Evolutionary conservation across 345 rosid species (phyloP).

Genomic region (Kandelia obovata): DNA sequence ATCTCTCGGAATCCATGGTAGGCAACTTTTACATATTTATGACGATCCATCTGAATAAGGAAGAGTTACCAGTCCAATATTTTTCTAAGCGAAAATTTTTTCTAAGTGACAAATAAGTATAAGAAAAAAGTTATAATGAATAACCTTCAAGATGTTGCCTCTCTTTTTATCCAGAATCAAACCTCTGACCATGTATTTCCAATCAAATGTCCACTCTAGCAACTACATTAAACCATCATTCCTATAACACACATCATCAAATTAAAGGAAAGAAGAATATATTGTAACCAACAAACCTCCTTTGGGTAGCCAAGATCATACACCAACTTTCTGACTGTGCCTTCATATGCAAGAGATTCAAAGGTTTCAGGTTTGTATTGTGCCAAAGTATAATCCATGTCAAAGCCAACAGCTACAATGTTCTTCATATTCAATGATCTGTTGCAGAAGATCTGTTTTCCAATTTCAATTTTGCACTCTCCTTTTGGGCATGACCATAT

Average conservation of each 20-base stretch:
- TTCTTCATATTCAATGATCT: conserved; percentile 93
- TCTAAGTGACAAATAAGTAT: no score
- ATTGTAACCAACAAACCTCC: conserved; percentile 54
- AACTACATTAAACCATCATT: conserved; percentile 43
- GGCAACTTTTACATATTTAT: conserved; percentile 94
- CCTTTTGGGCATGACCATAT: conserved; percentile 75
- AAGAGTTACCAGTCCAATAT: conserved; percentile 15
- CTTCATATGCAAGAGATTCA: conserved; percentile 88
- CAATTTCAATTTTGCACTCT: conserved; percentile 48
- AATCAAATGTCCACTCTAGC: conserved; percentile 79
- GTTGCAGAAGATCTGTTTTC: conserved; percentile 89
- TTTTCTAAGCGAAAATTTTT: no score
- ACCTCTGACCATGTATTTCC: conserved; percentile 97
- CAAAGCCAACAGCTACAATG: conserved; percentile 89
- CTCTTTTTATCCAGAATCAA: conserved; percentile 93
- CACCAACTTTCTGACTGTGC: conserved; percentile 84
- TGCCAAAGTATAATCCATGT: conserved; percentile 98
- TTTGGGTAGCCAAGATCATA: conserved; percentile 81
- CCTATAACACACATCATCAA: conserved; percentile 4
- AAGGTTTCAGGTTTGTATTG: conserved; percentile 95
- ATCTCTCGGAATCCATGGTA: conserved; percentile 94
- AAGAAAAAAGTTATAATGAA: not conserved
- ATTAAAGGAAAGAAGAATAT: not conserved
- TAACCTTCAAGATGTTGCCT: conserved; percentile 94
- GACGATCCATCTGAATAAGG: conserved; percentile 84